Conservation (phyloP, 1,139 yeast genomes). For the Nakaseomyces glabratus region DNA sequence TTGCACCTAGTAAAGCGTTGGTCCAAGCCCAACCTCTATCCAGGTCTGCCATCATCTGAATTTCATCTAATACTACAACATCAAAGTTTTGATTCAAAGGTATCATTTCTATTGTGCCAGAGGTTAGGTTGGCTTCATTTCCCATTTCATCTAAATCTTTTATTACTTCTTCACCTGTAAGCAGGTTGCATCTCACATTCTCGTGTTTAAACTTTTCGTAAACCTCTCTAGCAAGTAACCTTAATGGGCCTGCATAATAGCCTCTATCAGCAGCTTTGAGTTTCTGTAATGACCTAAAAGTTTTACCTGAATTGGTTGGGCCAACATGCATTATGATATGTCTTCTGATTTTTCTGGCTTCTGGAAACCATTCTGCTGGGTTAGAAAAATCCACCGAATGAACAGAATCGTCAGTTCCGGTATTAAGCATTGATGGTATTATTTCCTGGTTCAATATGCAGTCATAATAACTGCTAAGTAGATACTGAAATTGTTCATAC, state of each 20-base stretch:
- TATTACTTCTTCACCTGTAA: constrained; percentile 90
- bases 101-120: constrained; percentile 94
- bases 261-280: constrained; percentile 68
- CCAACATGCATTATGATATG: constrained; percentile 87
- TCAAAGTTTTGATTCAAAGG: constrained; percentile 62
- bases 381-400: constrained; percentile 42
- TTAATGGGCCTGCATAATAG: constrained; percentile 87
- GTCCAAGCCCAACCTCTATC: constrained; percentile 94
- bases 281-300: constrained; percentile 68
- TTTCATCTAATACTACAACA: constrained; percentile 87
- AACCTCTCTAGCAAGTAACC: constrained; percentile 84
- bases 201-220: constrained; percentile 67
- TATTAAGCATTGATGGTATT: constrained; percentile 17
- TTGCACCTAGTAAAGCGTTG: constrained; percentile 76
- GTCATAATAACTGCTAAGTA: constrained; percentile 16
- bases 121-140: constrained; percentile 58
- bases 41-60: constrained; percentile 83
- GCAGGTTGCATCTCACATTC: constrained; percentile 64
- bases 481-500: constrained; percentile 14
- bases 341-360: constrained; percentile 71
- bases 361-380: constrained; percentile 86
- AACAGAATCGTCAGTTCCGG: constrained; percentile 6
- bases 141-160: constrained; percentile 63
- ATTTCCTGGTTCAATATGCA: constrained; percentile 22
- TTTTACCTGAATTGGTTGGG: constrained; percentile 96